Evolutionary conservation across 202 grass and related monocot genomes (phyloP).

Genomic region (Setaria italica): DNA sequence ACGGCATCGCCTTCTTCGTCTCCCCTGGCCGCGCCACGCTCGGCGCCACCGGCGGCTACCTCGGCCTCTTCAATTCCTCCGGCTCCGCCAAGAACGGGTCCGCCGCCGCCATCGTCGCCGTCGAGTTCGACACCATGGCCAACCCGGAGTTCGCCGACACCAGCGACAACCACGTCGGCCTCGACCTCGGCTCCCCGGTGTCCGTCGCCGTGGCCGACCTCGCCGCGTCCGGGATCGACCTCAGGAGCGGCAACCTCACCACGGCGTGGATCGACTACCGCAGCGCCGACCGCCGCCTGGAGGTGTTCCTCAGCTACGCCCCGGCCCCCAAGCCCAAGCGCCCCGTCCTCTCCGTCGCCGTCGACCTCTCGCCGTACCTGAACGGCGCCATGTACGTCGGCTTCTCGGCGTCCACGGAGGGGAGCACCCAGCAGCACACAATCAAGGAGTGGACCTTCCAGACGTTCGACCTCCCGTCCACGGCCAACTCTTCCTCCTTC

Average conservation of each 20-base stretch:
- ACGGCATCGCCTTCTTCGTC: conserved; percentile 88
- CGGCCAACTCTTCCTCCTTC: conserved; percentile 21
- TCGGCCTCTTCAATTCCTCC: conserved; percentile 77
- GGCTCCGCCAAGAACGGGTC: not conserved
- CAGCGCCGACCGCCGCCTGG: conserved; percentile 40
- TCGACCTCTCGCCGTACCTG: conserved; percentile 67
- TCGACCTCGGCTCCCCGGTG: conserved; percentile 63
- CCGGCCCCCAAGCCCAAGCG: conserved; percentile 44
- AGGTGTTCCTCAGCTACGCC: conserved; percentile 63
- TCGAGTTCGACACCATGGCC: conserved; percentile 79
- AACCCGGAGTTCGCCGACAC: conserved; percentile 67
- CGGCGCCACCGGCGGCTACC: conserved; percentile 72
- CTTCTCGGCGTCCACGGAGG: conserved; percentile 89
- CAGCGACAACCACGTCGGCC: conserved; percentile 77
- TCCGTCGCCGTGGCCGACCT: conserved; percentile 61
- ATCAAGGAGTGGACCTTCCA: conserved; percentile 79
- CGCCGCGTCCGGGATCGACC: conserved; percentile 44
- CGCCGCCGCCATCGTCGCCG: conserved; percentile 54
- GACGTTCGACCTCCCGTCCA: conserved; percentile 55
- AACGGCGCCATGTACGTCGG: conserved; percentile 74
- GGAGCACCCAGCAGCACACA: conserved; percentile 80
- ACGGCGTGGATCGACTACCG: conserved; percentile 83
- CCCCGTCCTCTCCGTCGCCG: conserved; percentile 51
- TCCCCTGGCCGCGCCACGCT: conserved; percentile 64
- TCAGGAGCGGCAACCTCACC: conserved; percentile 76